Percentiles rank a stretch among this genome's conserved stretches.
Evolutionary conservation across 768 basidiomycete species (phyloP).

Genomic region (Phlebiopsis gigantea): DNA sequence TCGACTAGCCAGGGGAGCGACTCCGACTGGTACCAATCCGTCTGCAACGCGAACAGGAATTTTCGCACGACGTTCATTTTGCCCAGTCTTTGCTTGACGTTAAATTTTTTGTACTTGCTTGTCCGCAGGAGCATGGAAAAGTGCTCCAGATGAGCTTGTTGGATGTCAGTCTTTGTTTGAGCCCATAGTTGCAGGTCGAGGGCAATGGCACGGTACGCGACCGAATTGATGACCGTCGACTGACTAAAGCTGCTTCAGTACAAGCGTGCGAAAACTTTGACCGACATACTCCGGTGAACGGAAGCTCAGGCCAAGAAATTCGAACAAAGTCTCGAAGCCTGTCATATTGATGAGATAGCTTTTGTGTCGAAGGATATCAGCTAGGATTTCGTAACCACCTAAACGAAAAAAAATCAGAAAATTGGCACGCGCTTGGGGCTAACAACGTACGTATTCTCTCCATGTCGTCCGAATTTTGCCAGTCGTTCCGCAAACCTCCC

Average conservation of each 20-base stretch:
- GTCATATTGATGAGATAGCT: constrained; percentile 71
- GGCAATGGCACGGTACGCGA: constrained; percentile 78
- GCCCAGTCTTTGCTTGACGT: constrained; percentile 63
- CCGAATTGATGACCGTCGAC: constrained; percentile 77
- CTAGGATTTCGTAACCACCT: constrained; percentile 89
- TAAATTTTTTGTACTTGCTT: constrained; percentile 75
- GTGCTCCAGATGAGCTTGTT: constrained; percentile 74
- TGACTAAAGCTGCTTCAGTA: constrained; percentile 36
- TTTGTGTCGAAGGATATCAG: constrained; percentile 68
- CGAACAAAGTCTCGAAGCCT: constrained; percentile 77
- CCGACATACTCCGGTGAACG: constrained; percentile 69
- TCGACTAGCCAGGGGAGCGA: constrained; percentile 45
- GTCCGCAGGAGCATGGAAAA: constrained; percentile 68
- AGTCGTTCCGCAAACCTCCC: constrained; percentile 76
- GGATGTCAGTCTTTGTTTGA: constrained; percentile 62
- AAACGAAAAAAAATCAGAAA: no score
- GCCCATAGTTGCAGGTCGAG: constrained; percentile 93
- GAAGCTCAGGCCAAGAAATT: constrained; percentile 83
- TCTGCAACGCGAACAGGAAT: constrained; percentile 78
- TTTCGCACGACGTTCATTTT: constrained; percentile 70
- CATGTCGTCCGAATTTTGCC: constrained; percentile 95
- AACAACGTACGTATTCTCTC: constrained; percentile 78
- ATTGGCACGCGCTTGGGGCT: no score
- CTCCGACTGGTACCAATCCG: constrained; percentile 65
- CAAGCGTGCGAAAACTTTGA: neutral